Base-by-base conservation (phyloP, 768 basidiomycete species). In the Plicaturopsis crispa region DNA sequence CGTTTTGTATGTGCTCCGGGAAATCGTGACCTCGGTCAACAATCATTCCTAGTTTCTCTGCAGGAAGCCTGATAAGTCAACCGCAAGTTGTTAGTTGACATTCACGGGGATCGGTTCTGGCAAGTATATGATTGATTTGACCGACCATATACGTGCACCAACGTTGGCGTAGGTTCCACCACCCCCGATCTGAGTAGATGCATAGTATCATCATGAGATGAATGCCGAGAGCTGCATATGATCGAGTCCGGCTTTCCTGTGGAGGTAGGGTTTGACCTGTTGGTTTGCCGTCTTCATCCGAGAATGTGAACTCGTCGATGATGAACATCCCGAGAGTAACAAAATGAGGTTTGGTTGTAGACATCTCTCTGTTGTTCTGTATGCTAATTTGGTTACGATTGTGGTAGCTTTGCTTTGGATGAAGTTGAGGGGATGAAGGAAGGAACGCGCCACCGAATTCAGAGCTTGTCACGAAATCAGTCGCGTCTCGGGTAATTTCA, bases 311-410 rank as follows among this genome's bases (percentile, higher is more conserved):
- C 44, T 81, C 71, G 57, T 96, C 91, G 49, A 93, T 73, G 50
- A 96, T 92, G 64, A 93, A 93, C 75, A 91, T 78, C 5, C 90
- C 91, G 19, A 91, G 65, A n/a, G 80, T 77, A 14, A 73, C 75
- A 33, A 88, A 80, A 28, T 57, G 46, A n/a, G n/a, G n/a, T 13
- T 30, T 30, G 10, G 28, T 10, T 10, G 28, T 10, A 10, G 28
- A 30, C 28, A 30, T 30, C n/a, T n/a, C n/a, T n/a, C n/a, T n/a
- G n/a, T n/a, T n/a, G n/a, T n/a, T n/a, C n/a, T n/a, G n/a, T n/a
- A n/a, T n/a, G n/a, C n/a, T n/a, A n/a, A n/a, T n/a, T n/a, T n/a
- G n/a, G n/a, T n/a, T n/a, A n/a, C n/a, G n/a, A n/a, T n/a, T n/a
- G n/a, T n/a, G n/a, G n/a, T n/a, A n/a, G n/a, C n/a, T n/a, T n/a